Evolutionary conservation across 805 yeast genomes (phyloP).

Genomic region (Babjeviella inositovora): DNA sequence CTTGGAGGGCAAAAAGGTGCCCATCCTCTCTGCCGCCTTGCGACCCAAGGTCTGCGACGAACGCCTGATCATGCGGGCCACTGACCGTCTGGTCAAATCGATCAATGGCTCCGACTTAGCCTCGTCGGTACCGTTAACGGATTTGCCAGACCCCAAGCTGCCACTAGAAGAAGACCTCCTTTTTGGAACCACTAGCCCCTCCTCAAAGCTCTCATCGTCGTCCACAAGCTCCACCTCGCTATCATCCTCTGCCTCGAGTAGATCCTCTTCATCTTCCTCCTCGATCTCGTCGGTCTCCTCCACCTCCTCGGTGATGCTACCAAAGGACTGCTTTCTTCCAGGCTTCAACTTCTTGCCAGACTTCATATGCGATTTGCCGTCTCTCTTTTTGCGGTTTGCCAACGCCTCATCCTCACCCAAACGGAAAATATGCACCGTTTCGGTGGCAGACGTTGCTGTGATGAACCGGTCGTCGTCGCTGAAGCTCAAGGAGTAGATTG

Average conservation of each 20-base stretch:
- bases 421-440: constrained; percentile 85
- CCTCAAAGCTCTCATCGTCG: too few species aligned
- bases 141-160: too few species aligned
- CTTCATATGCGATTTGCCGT: too few species aligned
- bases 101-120: constrained; percentile 40
- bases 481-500: constrained; percentile 62
- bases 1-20: constrained; percentile 70
- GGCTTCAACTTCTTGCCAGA: constrained; percentile 6
- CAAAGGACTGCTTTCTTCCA: constrained; percentile 7
- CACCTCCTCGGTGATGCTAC: constrained; percentile 2
- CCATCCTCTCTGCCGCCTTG: constrained; percentile 77
- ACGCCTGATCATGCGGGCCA: constrained; percentile 59
- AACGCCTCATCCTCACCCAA: constrained; percentile 34
- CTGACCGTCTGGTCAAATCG: constrained; percentile 54
- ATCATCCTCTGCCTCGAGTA: too few species aligned
- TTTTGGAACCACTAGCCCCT: too few species aligned
- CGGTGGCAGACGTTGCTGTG: constrained; percentile 78
- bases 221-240: too few species aligned
- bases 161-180: too few species aligned
- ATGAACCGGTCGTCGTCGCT: constrained; percentile 53
- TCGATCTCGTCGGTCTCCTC: constrained; percentile 11
- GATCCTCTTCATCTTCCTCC: too few species aligned
- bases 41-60: constrained; percentile 68
- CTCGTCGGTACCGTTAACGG: constrained; percentile 5
- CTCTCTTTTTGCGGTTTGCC: too few species aligned